A percentile compares a stretch with the other conserved stretches of the same genome.
phyloP scores from a whole-genome alignment of 495 filamentous ascomycete genomes.

The Trichoderma erinaceum region DNA sequence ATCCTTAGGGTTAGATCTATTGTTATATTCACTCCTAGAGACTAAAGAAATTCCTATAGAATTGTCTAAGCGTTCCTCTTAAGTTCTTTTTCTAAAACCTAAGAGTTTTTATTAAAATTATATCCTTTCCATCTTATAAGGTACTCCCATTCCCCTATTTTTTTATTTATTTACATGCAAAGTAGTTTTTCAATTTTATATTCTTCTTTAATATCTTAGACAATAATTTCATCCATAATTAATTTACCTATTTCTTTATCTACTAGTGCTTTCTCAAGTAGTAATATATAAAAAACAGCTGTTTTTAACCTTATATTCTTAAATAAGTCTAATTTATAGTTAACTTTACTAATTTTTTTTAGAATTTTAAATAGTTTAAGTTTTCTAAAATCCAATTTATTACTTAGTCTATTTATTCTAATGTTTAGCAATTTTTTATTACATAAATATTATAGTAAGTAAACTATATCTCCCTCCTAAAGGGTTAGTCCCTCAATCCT shows the following conservation, averaged over 20 bases:
- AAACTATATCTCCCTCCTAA: no score
- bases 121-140: no score
- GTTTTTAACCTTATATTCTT: conserved; percentile 14
- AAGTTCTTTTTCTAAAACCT: no score
- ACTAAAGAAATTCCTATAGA: no score
- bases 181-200: conserved; percentile 18
- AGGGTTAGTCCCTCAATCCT: no score
- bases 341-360: conserved; percentile 12
- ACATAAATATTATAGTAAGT: conserved; percentile 28
- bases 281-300: conserved; percentile 17
- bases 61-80: no score
- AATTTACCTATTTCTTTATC: conserved; percentile 13
- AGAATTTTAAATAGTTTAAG: conserved; percentile 25
- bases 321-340: conserved; percentile 19
- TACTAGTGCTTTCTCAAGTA: conserved; percentile 15
- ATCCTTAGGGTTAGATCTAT: no score
- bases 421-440: conserved; percentile 23
- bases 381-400: conserved; percentile 29
- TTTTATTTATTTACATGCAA: neutral
- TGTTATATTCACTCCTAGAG: no score
- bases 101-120: no score
- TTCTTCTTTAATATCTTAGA: conserved; percentile 7
- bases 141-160: no score
- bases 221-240: conserved; percentile 13
- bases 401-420: conserved; percentile 27